These are phyloP conservation scores for Carallia pectinifolia DNA, from an alignment of 345 rosid species.

Conservation along the genomic window DNA sequence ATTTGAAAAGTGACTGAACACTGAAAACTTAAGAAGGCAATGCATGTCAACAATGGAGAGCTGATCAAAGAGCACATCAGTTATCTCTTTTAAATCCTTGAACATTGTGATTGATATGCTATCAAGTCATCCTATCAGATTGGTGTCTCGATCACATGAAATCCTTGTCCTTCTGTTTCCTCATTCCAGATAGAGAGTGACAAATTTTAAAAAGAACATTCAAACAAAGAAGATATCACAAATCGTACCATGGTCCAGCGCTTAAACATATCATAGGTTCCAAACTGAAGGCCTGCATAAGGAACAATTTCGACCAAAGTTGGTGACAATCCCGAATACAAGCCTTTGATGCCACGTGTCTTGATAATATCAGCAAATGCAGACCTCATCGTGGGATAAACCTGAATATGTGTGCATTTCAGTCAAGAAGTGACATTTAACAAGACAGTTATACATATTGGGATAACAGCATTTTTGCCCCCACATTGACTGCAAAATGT, in stretches of 20 bases:
- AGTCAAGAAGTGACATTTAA: constrained; percentile 12
- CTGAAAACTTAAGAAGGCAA: background rate
- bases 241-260: constrained; percentile 78
- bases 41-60: background rate
- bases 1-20: background rate
- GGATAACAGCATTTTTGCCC: background rate
- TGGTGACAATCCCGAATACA: constrained; percentile 91
- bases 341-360: constrained; percentile 76
- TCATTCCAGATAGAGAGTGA: background rate
- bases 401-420: constrained; percentile 38
- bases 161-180: background rate
- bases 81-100: background rate
- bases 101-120: background rate
- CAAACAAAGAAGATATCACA: constrained; percentile 5
- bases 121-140: background rate
- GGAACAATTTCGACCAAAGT: constrained; percentile 93
- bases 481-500: no score
- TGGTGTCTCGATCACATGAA: background rate
- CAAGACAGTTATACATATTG: background rate
- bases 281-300: constrained; percentile 97
- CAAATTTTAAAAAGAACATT: background rate
- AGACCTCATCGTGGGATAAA: constrained; percentile 96
- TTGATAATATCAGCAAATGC: constrained; percentile 67
- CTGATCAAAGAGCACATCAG: background rate
- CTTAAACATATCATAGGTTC: constrained; percentile 89